Percentiles rank a stretch among this genome's conserved stretches.
Evolutionary conservation across 2,329 filamentous ascomycete genomes (phyloP).

Genomic region (Fusarium sp.): DNA sequence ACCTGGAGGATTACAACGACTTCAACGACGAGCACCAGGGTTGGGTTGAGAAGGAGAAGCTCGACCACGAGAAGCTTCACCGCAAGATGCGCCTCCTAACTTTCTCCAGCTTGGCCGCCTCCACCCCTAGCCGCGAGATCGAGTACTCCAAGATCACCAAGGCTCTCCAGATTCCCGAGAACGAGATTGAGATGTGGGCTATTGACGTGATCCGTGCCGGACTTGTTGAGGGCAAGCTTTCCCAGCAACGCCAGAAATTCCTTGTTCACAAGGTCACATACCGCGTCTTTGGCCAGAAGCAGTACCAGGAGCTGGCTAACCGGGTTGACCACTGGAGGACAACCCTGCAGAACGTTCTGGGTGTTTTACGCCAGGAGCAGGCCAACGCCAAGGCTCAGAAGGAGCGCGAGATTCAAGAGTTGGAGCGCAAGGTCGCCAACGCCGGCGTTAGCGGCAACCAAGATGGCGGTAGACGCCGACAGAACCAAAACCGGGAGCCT

Average conservation of each 20-base stretch:
- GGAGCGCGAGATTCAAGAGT: conserved; percentile 79
- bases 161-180: conserved; percentile 81
- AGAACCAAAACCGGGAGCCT: conserved; percentile 31
- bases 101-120: conserved; percentile 87
- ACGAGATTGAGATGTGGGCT: conserved; percentile 97
- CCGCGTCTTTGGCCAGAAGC: conserved; percentile 96
- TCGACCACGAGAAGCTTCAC: conserved; percentile 79
- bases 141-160: conserved; percentile 87
- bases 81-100: conserved; percentile 97
- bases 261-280: conserved; percentile 96
- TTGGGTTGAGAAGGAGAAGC: conserved; percentile 80
- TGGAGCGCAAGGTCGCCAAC: conserved; percentile 71
- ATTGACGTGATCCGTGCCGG: conserved; percentile 98
- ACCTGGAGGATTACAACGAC: conserved; percentile 94
- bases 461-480: conserved; percentile 49
- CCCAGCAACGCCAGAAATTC: conserved; percentile 91
- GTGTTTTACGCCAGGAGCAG: conserved; percentile 83
- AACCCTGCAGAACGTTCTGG: conserved; percentile 81
- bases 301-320: conserved; percentile 94
- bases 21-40: conserved; percentile 92
- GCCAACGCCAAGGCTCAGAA: conserved; percentile 79
- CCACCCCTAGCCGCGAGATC: conserved; percentile 84
- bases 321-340: conserved; percentile 91
- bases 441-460: conserved; percentile 50
- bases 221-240: conserved; percentile 95